These are phyloP conservation scores for Lecanicillium sp. DNA, from an alignment of 2,329 filamentous ascomycete species.

Conservation along the genomic window DNA sequence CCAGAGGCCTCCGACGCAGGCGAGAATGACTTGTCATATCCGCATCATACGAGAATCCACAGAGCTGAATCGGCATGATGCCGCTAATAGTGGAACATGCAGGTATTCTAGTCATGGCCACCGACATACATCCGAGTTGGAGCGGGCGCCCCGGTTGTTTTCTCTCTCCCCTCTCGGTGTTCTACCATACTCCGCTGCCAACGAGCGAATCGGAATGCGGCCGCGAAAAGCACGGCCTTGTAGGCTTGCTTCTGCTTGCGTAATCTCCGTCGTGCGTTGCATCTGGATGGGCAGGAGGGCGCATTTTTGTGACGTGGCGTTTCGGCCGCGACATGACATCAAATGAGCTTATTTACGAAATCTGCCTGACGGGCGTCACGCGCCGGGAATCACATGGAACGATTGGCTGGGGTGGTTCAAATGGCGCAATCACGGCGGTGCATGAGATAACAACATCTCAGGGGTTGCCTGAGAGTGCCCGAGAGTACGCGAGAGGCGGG, in stretches of 20 bases:
- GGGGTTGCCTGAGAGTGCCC: not conserved
- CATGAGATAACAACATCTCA: not conserved
- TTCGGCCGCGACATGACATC: not conserved
- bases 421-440: not conserved
- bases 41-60: not conserved
- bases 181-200: not conserved
- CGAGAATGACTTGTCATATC: slow-evolving; percentile 2
- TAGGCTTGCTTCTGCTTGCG: not conserved
- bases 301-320: slow-evolving; percentile 1
- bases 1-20: slow-evolving; percentile 6
- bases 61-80: slow-evolving; percentile 1
- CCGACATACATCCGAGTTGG: not conserved
- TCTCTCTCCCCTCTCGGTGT: not conserved
- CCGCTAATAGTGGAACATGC: not conserved
- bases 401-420: not conserved
- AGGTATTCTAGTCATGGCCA: slow-evolving; percentile 1
- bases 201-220: not conserved
- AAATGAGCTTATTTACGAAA: not conserved
- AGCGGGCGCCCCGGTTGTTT: not conserved
- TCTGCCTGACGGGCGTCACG: not conserved
- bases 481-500: not conserved
- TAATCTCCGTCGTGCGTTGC: slow-evolving; percentile 3
- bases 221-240: slow-evolving; percentile 2
- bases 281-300: not conserved
- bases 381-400: not conserved